Base-by-base conservation (phyloP, 169 alveolate species). In the Eimeria nieschulzi region DNA sequence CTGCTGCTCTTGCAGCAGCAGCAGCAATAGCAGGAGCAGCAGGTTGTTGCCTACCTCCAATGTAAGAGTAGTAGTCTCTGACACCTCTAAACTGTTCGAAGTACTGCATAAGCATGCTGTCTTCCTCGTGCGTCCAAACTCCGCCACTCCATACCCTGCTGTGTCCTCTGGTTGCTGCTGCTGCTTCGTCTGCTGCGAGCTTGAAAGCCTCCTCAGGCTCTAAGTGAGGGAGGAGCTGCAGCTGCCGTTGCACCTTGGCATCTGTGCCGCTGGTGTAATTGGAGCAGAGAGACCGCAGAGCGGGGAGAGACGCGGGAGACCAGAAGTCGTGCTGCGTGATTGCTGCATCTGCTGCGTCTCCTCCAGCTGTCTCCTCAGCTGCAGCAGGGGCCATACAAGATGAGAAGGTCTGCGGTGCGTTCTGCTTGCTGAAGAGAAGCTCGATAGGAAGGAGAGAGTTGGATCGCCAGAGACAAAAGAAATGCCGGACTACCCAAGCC, bases 381-480 rank as follows among this genome's bases (percentile, higher is more conserved):
- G 10, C 83, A 46, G 66, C 21, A 25, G 26, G 33, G 8, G 83
- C 83, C 23, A 56, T 26, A 63, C 83, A 73, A 21, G 64, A 46
- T 12, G 39, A 25, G n/a, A 39, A 63, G 1, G 59, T 26, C 63
- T 26, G 83, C 21, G 85, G 66, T 9, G 83, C 25, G 66, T 63
- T 51, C 63, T 86, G 79, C 85, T 86, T 86, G 75, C 84, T 70
- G 59, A 86, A 86, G 8, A 86, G 76, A 54, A 86, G 59, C 85
- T 86, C 92, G 8, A 86, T 8, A 19, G 92, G 92, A 7, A 86
- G 92, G 19, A 86, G 64, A 1, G 71, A 33, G 51, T 86, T 86
- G 33, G 64, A 26, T 13, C 64, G 64, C 92, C 92, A 86, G 25
- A 86, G 92, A 23, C 13, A 13, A 25, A 86, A 86, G 75, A 86